Evolutionary conservation across 352 stramenopile species (phyloP), one percentile per base, ranked within the genome.

Genomic region (Globisporangium cystogenes): DNA sequence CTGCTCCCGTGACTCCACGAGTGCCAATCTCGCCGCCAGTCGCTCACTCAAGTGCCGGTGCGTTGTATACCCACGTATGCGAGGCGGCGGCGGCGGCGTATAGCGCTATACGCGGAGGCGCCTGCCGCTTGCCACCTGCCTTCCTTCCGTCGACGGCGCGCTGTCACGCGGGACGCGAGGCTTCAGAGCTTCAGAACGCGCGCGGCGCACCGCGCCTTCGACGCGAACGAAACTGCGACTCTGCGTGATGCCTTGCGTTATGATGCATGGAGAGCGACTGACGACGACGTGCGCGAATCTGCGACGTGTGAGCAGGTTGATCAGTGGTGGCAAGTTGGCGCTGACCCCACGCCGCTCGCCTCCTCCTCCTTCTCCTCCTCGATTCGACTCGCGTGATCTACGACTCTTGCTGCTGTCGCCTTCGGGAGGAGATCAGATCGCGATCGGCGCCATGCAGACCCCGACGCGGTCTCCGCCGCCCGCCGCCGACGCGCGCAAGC

Each of bases 391-490:
- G 10, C 29, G 8, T 12, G 29, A 8, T 35, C 29, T 11, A 8
- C 8, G 29, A 12, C 29, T n/a, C n/a, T n/a, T n/a, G n/a, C n/a
- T n/a, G n/a, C n/a, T 35, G 33, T 18, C 33, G 14, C 1, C 1
- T 29, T 29, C 26, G 26, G 14, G 33, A 6, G 33, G 33, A 10
- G 33, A 15, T 10, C 40, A 45, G 20, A 45, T 23, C 20, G 40
- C 40, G 40, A 45, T 45, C n/a, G 3, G 40, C 11, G 40, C 40
- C 40, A 45, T 45, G 40, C 40, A 45, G 20, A 45, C 24, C 40
- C 40, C 40, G 8, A n/a, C 40, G 40, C 40, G 4, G n/a, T n/a
- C n/a, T n/a, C n/a, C n/a, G n/a, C n/a, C n/a, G n/a, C n/a, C n/a
- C n/a, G n/a, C n/a, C 7, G 20, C 7, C 40, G 40, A 45, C 18